Conservation (phyloP, 768 basidiomycete genomes). For the Suillus variegatus region DNA sequence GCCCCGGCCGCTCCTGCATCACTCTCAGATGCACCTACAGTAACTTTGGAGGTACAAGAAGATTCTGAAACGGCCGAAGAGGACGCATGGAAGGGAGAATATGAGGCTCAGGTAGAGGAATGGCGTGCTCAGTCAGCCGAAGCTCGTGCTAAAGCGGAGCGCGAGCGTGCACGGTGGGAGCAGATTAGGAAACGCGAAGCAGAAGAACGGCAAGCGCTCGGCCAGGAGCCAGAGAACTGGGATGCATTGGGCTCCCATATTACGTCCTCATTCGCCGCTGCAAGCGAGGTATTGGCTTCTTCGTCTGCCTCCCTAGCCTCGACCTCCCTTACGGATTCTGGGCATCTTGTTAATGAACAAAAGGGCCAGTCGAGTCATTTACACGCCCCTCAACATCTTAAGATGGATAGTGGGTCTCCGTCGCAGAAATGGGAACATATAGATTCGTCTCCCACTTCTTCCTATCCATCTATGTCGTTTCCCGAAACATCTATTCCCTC, state of each 20-base stretch:
- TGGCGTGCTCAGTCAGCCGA: constrained; percentile 77
- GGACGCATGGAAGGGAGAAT: constrained; percentile 65
- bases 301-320: constrained; percentile 25
- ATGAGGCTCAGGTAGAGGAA: constrained; percentile 63
- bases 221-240: constrained; percentile 21
- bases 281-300: constrained; percentile 16
- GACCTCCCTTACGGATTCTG: constrained; percentile 37
- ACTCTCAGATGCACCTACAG: not conserved
- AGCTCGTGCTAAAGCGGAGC: constrained; percentile 74
- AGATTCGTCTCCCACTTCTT: constrained; percentile 55
- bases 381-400: constrained; percentile 32
- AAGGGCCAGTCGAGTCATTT: constrained; percentile 25
- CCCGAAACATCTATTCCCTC: constrained; percentile 62
- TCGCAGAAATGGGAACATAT: constrained; percentile 78
- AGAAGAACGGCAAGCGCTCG: constrained; percentile 43
- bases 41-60: not conserved
- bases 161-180: constrained; percentile 73
- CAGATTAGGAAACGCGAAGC: constrained; percentile 47
- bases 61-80: constrained; percentile 20
- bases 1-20: constrained; percentile 4
- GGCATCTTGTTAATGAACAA: constrained; percentile 44
- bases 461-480: constrained; percentile 80
- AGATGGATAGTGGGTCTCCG: constrained; percentile 23
- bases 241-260: constrained; percentile 28
- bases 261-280: constrained; percentile 3